Evolutionary conservation across 768 basidiomycete species (phyloP), one percentile per base, ranked within the genome.

Genomic region (Phaffia australis): DNA sequence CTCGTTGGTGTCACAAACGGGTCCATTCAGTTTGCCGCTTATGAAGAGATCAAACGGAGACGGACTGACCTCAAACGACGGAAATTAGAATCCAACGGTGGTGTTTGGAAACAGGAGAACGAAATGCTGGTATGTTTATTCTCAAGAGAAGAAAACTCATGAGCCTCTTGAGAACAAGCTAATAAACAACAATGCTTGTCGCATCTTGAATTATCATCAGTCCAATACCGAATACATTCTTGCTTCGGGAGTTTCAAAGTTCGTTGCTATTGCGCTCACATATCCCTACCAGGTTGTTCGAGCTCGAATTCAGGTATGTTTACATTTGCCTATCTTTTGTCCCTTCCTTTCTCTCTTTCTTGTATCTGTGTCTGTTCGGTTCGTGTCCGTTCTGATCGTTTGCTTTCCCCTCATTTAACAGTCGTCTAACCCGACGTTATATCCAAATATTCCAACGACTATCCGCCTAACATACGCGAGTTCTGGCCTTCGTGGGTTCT

Each of bases 251-350:
- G 81, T 83, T 27, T 92, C 91, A 71, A 98, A 98, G 77, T 78
- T 95, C 6, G 81, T 82, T 25, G 90, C 95, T 0, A 83, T 98
- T 51, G 77, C 83, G 6, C 71, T 85, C 25, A 99, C 95, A 46
- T 99, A 99, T 75, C 95, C 95, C 9, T 98, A 98, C 76, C 95
- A 99, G 78, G 95, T 99, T 54, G 81, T 99, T 51, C 84, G 94
- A 63, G 92, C 94, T 1, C 83, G 93, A 60, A 83, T 98, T 74
- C 94, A 98, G 77, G 93, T 90, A 65, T 46, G 81, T 74, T 19
- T 23, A 1, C 68, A 35, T 21, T 27, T 29, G 56, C 47, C 21
- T 56, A 19, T 19, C 9, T 50, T 21, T 32, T 16, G 9, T 1
- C 55, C 32, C 21, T 47, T 6, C 48, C 30, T 23, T 60, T n/a